These are phyloP conservation scores for Malassezia arunalokei DNA, from an alignment of 1,284 basidiomycete genomes.

Conservation along the genomic window DNA sequence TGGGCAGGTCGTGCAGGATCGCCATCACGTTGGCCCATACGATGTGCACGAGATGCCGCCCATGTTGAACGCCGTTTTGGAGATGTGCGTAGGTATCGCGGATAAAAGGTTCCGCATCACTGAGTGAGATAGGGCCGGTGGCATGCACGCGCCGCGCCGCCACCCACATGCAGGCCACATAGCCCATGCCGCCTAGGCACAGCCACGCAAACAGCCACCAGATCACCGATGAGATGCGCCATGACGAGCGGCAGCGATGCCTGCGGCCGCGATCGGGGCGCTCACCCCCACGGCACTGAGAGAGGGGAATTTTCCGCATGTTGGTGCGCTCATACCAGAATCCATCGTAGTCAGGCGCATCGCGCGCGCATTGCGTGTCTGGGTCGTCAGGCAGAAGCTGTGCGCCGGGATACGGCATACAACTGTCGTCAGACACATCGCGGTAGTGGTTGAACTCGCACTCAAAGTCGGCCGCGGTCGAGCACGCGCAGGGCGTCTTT, in stretches of 20 bases:
- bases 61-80: constrained; percentile 6
- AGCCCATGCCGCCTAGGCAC: constrained; percentile 24
- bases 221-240: constrained; percentile 26
- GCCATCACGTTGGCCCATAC: constrained; percentile 17
- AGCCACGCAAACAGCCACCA: constrained; percentile 28
- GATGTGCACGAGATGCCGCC: constrained; percentile 18
- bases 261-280: constrained; percentile 33
- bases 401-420: constrained; percentile 32
- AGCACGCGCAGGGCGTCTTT: constrained; percentile 31
- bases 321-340: constrained; percentile 43
- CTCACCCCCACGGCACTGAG: constrained; percentile 30
- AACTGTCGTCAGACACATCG: constrained; percentile 23
- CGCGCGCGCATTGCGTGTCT: constrained; percentile 26
- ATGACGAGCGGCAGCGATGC: constrained; percentile 29
- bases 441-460: constrained; percentile 45
- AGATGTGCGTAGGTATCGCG: not conserved
- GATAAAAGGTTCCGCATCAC: constrained; percentile 17
- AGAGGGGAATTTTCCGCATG: constrained; percentile 37
- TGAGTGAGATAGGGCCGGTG: constrained; percentile 40
- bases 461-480: constrained; percentile 35
- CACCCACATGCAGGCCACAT: constrained; percentile 33
- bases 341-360: constrained; percentile 23
- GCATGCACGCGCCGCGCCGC: constrained; percentile 68
- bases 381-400: constrained; percentile 17
- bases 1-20: not conserved